Base-by-base conservation (phyloP, 805 yeast genomes). In the Nakazawaea anatomiae region DNA sequence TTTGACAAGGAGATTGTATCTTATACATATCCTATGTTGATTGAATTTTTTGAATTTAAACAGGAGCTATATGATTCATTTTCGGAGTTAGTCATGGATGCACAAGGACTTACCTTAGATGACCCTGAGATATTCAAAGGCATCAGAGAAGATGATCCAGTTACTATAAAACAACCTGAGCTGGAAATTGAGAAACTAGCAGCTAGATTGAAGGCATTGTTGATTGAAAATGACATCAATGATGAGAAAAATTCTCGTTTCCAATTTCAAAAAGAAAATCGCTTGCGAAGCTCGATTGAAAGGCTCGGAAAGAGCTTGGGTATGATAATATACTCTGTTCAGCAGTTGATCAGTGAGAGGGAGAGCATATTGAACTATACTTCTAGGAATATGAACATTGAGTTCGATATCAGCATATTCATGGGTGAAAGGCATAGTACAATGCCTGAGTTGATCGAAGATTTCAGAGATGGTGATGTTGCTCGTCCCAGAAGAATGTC, bases 111-210 rank as follows among this genome's bases (percentile, higher is more conserved):
- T 9, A 85, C 94, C 0, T 65, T 87, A 9, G 79, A 76, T 31
- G 95, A 87, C 60, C 89, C 94, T 0, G 89, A 85, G 52, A 84
- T 83, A 1, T 87, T 87, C 65, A 73, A 74, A 47, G 79, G 85
- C 0, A 71, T 85, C 67, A 75, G 74, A 52, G 83, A 82, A 32
- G 87, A 83, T 39, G 73, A 83, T 39, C 66, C 73, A 39, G 55
- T 45, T 70, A 70, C 38, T 71, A 72, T 46, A 68, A 73, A 50
- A 65, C 73, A 30, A 70, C 70, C 72, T 54, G 65, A 66, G 46
- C 57, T 66, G 11, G 74, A 75, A 2, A 70, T 74, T 1, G 84
- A 82, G 54, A 75, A 73, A 53, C 72, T 79, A 3, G 76, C 87
- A 0, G 65, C 70, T 31, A 65, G 72, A 2, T 61, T 87, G 35